Conservation (phyloP, 805 yeast species). For the Wickerhamomyces silvicola region DNA sequence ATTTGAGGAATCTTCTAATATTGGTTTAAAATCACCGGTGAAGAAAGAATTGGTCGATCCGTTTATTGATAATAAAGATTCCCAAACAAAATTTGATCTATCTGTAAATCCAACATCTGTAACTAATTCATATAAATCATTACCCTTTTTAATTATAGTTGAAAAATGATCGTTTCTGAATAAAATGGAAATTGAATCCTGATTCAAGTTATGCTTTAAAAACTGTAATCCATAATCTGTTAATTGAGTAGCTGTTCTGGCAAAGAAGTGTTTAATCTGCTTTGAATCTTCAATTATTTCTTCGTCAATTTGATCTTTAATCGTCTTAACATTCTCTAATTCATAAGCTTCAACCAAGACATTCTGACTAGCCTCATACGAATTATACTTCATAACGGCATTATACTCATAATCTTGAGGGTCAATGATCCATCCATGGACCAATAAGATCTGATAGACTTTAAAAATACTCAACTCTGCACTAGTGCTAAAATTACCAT, state of each 20-base stretch:
- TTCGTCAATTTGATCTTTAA: slow-evolving; percentile 18
- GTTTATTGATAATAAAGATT: slow-evolving; percentile 55
- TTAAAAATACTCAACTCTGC: slow-evolving; percentile 51
- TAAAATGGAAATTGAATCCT: slow-evolving; percentile 58
- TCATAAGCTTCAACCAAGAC: slow-evolving; percentile 43
- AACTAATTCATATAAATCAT: slow-evolving; percentile 54
- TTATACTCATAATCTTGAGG: slow-evolving; percentile 30
- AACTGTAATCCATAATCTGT: slow-evolving; percentile 58
- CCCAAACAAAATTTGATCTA: slow-evolving; percentile 68
- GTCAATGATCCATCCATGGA: slow-evolving; percentile 82
- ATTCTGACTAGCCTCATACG: slow-evolving; percentile 58
- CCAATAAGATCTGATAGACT: slow-evolving; percentile 51
- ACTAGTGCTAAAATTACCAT: slow-evolving; percentile 50
- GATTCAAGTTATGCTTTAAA: slow-evolving; percentile 37
- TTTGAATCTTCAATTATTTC: slow-evolving; percentile 28
- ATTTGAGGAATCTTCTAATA: slow-evolving; percentile 16
- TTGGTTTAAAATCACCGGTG: slow-evolving; percentile 56
- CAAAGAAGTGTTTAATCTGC: slow-evolving; percentile 42
- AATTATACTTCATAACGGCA: slow-evolving; percentile 32
- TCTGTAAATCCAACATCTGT: slow-evolving; percentile 63
- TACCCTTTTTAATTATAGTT: slow-evolving; percentile 49
- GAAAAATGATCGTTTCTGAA: slow-evolving; percentile 89
- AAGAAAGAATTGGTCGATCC: slow-evolving; percentile 69
- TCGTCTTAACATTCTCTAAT: slow-evolving; percentile 19
- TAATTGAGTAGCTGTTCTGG: slow-evolving; percentile 65